Base-by-base conservation (phyloP, 495 filamentous ascomycete genomes). In the Lasiosphaeris hirsuta region DNA sequence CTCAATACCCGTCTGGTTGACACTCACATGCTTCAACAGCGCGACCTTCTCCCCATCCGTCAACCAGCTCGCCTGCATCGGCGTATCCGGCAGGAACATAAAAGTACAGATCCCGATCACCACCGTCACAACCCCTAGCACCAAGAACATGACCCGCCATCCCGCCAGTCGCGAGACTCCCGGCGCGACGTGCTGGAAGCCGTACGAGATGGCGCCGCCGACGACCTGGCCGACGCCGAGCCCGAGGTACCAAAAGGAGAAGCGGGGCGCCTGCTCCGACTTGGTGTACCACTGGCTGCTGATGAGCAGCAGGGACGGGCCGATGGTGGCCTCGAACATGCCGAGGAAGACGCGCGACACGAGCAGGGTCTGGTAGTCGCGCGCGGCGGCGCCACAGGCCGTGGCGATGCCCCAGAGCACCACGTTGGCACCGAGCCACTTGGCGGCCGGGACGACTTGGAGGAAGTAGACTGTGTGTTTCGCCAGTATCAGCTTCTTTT, bases 121-220 rank as follows among this genome's bases (percentile, higher is more conserved):
- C 5, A 86, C 66, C 11, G 82, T 86, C 43, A 83, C 62, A 10
- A 69, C 34, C 0, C 84, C 84, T 17, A 86, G 70, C 0, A 75
- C 76, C 4, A 84, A 67, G 59, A 86, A 86, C 82, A 86, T 86
- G 58, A 81, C 78, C 7, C 75, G 69, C 85, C 85, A 87, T 10
- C 84, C 80, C 4, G 72, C 67, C 14, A 87, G 72, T 33, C 63
- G 39, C 41, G 70, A 53, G 10, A 38, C 60, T 39, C 67, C 62
- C 19, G 68, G 61, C 4, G 63, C 57, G 11, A 84, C 73, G 51
- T 86, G 79, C 67, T 88, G 85, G 57, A 84, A 84, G 13, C 70
- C 84, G 54, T 74, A 87, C 3, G 82, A 86, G 35, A 86, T 69
- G 18, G 84, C 53, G 1, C 84, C 85, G 4, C 85, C 85, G 39